phyloP scores from a whole-genome alignment of 805 yeast species.

The Myxozyma geophila region DNA sequence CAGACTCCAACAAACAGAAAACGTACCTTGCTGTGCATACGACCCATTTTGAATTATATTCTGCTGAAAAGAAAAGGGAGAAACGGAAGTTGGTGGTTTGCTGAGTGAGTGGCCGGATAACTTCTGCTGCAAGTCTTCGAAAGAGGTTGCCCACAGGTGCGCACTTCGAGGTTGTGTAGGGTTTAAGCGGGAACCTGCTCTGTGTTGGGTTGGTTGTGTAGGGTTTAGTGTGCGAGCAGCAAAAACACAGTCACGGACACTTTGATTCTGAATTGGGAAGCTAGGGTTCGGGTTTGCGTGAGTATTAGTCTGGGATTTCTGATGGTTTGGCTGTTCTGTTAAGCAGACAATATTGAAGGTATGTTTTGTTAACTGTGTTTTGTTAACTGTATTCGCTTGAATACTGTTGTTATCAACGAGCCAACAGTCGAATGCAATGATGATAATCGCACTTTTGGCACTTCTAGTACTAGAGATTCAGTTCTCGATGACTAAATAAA shows the following conservation, averaged over 20 bases:
- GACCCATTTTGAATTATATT: slow-evolving; percentile 80
- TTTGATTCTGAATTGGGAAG: background rate
- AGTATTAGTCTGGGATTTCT: background rate
- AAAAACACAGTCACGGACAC: slow-evolving; percentile 1
- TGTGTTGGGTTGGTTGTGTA: background rate
- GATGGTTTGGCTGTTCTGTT: background rate
- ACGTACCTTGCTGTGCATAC: slow-evolving; percentile 86
- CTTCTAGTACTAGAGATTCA: slow-evolving; percentile 39
- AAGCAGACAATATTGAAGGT: too few relatives aligned
- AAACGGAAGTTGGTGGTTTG: slow-evolving; percentile 1
- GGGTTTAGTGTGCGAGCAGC: background rate
- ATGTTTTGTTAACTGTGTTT: background rate
- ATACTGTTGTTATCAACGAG: background rate
- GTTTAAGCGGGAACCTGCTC: slow-evolving; percentile 6
- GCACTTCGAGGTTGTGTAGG: slow-evolving; percentile 2
- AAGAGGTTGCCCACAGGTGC: background rate
- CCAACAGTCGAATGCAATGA: background rate
- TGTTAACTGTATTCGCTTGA: background rate
- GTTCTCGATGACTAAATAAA: slow-evolving; percentile 33
- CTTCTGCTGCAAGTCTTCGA: background rate
- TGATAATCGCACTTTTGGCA: slow-evolving; percentile 36
- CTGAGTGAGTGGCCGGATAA: background rate
- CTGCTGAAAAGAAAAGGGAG: background rate
- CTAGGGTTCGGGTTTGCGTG: slow-evolving; percentile 3
- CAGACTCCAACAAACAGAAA: background rate